These are phyloP conservation scores for Gossypium bickii DNA, from an alignment of 345 rosid species.

Conservation along the genomic window DNA sequence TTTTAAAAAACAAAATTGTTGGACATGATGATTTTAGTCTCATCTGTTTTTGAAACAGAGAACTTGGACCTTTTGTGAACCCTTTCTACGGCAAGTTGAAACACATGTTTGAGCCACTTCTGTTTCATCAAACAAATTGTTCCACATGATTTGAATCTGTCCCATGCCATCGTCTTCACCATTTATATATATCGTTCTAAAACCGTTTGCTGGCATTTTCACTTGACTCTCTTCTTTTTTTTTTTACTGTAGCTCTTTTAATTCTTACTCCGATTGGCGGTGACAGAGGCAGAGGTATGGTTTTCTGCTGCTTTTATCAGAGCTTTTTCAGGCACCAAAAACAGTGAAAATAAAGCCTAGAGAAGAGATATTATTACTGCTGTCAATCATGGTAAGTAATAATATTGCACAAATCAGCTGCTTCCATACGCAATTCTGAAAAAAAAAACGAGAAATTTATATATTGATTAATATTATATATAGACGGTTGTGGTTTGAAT, in stretches of 20 bases:
- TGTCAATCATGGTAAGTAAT: conserved; percentile 17
- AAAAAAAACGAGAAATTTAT: no score
- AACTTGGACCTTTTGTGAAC: conserved; percentile 47
- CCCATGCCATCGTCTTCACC: conserved; percentile 38
- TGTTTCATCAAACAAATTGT: neutral
- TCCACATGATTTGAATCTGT: conserved; percentile 17
- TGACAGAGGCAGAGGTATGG: conserved; percentile 38
- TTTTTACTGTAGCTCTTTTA: conserved; percentile 7
- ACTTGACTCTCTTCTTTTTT: neutral
- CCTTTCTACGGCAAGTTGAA: conserved; percentile 34
- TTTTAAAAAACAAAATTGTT: conserved; percentile 32
- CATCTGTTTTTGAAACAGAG: conserved; percentile 42
- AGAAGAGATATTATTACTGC: conserved; percentile 24
- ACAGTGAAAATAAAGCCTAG: conserved; percentile 40
- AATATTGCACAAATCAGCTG: conserved; percentile 10
- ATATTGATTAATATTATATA: no score
- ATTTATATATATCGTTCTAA: no score
- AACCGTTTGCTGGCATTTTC: neutral
- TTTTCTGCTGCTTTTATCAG: conserved; percentile 40
- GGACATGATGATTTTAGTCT: conserved; percentile 44
- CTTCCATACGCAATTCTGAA: neutral
- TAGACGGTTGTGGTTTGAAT: neutral
- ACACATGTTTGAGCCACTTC: conserved; percentile 22
- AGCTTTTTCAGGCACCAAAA: conserved; percentile 33
- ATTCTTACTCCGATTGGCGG: conserved; percentile 28